A percentile compares a stretch with the other conserved stretches of the same genome.
Evolutionary conservation across 2,329 filamentous ascomycete species (phyloP).

Genomic region (Diplodia scrobiculata): DNA sequence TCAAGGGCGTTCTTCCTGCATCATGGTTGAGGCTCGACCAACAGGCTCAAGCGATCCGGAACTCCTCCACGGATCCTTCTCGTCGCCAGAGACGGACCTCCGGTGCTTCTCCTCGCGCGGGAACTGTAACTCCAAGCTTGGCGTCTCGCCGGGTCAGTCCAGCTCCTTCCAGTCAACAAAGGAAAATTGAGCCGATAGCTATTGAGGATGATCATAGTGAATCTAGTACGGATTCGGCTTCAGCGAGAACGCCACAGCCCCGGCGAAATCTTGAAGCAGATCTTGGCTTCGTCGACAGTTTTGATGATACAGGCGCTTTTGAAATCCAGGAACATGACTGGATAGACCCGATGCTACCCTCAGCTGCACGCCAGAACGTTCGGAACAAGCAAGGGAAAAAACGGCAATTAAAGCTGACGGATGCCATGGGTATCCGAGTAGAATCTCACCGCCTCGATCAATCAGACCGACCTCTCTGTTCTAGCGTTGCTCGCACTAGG

Average conservation of each 20-base stretch:
- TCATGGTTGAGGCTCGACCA: constrained; percentile 54
- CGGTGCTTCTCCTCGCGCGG: not conserved
- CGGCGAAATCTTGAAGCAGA: constrained; percentile 16
- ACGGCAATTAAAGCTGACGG: constrained; percentile 45
- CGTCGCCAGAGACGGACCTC: not conserved
- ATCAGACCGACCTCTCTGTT: not conserved
- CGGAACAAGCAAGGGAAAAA: constrained; percentile 34
- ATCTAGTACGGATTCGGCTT: not conserved
- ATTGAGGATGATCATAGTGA: constrained; percentile 45
- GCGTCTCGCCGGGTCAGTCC: not conserved
- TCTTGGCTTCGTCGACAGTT: constrained; percentile 8
- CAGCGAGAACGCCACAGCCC: not conserved
- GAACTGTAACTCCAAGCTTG: not conserved
- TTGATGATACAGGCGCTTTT: constrained; percentile 30
- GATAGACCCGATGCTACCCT: constrained; percentile 47
- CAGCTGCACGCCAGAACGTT: constrained; percentile 34
- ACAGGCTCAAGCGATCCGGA: constrained; percentile 37
- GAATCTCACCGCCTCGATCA: constrained; percentile 28
- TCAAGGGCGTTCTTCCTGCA: constrained; percentile 54
- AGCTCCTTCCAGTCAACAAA: not conserved
- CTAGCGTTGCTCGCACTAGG: not conserved
- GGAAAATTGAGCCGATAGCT: constrained; percentile 32
- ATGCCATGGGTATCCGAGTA: constrained; percentile 37
- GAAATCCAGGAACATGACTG: constrained; percentile 52
- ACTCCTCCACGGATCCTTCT: not conserved